Percentiles rank a stretch among this genome's conserved stretches.
phyloP scores from a whole-genome alignment of 2,329 filamentous ascomycete genomes.

The Chaetomiaceae sp. region DNA sequence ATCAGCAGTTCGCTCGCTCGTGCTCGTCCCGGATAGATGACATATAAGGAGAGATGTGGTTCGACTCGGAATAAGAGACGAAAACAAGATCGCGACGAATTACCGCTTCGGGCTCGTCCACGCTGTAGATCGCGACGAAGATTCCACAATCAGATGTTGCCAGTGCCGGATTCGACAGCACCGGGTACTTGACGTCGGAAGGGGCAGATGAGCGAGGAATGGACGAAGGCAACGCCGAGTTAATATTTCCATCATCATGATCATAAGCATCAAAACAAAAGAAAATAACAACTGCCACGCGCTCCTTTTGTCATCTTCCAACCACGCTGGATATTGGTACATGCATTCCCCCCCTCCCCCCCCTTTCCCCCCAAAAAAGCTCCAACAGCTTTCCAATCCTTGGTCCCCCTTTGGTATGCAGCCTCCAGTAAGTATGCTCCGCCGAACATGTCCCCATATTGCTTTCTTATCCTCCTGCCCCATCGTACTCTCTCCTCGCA shows the following conservation, averaged over 20 bases:
- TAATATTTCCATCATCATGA: constrained; percentile 10
- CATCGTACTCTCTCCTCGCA: not conserved
- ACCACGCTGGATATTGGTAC: constrained; percentile 19
- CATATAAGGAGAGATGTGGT: too few relatives aligned
- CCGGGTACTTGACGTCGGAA: too few relatives aligned
- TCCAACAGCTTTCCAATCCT: not conserved
- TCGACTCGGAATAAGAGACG: too few relatives aligned
- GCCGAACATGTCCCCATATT: not conserved
- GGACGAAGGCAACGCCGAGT: constrained; percentile 2
- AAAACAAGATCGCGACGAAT: too few relatives aligned
- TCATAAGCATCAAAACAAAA: constrained; percentile 9
- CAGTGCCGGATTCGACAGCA: too few relatives aligned
- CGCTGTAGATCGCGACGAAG: too few relatives aligned
- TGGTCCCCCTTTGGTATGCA: constrained; percentile 2
- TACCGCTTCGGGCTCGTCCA: too few relatives aligned
- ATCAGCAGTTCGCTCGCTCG: too few relatives aligned
- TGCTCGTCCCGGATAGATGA: too few relatives aligned
- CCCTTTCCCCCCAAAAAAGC: not conserved
- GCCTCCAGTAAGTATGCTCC: constrained; percentile 3
- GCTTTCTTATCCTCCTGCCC: not conserved
- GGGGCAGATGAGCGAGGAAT: not conserved
- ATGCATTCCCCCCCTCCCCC: not conserved
- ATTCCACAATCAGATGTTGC: too few relatives aligned
- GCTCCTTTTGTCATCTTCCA: constrained; percentile 10
- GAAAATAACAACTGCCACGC: constrained; percentile 3